A percentile compares a stretch with the other conserved stretches of the same genome.
These are phyloP conservation scores for Dactylonectria macrodidyma DNA, from an alignment of 2,329 filamentous ascomycete species.

Conservation along the genomic window DNA sequence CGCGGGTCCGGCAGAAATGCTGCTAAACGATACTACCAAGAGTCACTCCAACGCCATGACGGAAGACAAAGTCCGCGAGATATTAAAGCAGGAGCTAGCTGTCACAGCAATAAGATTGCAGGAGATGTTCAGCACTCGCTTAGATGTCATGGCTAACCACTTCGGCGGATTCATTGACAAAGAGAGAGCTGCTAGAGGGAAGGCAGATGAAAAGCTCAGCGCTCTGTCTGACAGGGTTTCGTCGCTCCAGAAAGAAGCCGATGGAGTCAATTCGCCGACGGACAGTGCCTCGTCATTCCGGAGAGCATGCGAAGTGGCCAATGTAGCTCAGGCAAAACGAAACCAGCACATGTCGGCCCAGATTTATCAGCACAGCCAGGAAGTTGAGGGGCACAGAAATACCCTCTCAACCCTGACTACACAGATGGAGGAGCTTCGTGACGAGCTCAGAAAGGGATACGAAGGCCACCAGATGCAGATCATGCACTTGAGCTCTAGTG, in stretches of 20 bases:
- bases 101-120: constrained; percentile 28
- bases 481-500: constrained; percentile 59
- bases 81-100: constrained; percentile 24
- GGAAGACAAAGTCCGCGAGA: constrained; percentile 29
- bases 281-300: constrained; percentile 16
- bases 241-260: not conserved
- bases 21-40: too few relatives aligned
- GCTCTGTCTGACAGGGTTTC: too few relatives aligned
- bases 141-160: constrained; percentile 21
- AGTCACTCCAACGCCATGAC: constrained; percentile 9
- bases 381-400: constrained; percentile 19
- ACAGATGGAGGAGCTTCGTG: constrained; percentile 26
- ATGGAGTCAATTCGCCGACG: constrained; percentile 11
- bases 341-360: not conserved
- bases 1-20: too few relatives aligned
- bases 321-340: not conserved
- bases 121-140: constrained; percentile 8
- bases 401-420: constrained; percentile 15
- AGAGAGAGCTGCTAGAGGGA: constrained; percentile 33
- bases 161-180: constrained; percentile 41
- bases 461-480: constrained; percentile 55
- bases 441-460: constrained; percentile 44
- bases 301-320: constrained; percentile 9
- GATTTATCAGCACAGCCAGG: constrained; percentile 13
- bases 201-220: constrained; percentile 30